Percentiles rank a stretch among this genome's conserved stretches.
phyloP scores from a whole-genome alignment of 78 protist genomes.

The Cavenderia fasciculata region DNA sequence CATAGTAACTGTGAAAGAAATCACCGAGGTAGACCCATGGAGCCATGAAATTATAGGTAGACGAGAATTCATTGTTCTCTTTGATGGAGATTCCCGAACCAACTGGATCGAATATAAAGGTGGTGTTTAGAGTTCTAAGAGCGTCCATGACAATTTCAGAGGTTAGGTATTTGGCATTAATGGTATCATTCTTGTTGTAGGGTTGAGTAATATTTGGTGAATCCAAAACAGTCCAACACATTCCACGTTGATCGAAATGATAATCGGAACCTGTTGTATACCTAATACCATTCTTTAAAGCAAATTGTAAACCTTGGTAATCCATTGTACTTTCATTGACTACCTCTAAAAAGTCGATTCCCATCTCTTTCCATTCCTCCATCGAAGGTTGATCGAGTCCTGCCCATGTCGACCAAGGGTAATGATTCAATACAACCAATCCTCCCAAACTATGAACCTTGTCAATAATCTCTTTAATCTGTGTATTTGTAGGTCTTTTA shows the following conservation, averaged over 20 bases:
- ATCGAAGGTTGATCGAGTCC: conserved; percentile 27
- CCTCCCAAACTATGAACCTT: conserved; percentile 36
- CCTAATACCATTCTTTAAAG: background rate
- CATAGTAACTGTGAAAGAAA: conserved; percentile 33
- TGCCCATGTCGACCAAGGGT: conserved; percentile 52
- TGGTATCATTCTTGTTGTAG: background rate
- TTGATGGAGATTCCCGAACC: too few species aligned
- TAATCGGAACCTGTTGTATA: conserved; percentile 29
- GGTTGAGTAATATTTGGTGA: background rate
- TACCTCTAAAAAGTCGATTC: conserved; percentile 58
- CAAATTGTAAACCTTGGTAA: conserved; percentile 39
- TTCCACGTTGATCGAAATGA: conserved; percentile 4
- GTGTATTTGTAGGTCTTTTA: conserved; percentile 27
- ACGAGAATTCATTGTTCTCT: too few species aligned
- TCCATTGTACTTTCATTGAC: conserved; percentile 28
- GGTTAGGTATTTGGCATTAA: background rate
- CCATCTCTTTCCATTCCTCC: conserved; percentile 23
- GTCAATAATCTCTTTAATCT: conserved; percentile 20
- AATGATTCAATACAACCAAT: conserved; percentile 47
- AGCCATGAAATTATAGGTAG: background rate
- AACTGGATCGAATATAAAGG: conserved; percentile 16
- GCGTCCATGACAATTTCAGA: background rate
- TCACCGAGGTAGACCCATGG: conserved; percentile 44
- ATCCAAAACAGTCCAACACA: conserved; percentile 34
- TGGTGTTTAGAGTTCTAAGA: background rate